Base-by-base conservation (phyloP, 163 green algal genomes). In the Scenedesmus sp. region DNA sequence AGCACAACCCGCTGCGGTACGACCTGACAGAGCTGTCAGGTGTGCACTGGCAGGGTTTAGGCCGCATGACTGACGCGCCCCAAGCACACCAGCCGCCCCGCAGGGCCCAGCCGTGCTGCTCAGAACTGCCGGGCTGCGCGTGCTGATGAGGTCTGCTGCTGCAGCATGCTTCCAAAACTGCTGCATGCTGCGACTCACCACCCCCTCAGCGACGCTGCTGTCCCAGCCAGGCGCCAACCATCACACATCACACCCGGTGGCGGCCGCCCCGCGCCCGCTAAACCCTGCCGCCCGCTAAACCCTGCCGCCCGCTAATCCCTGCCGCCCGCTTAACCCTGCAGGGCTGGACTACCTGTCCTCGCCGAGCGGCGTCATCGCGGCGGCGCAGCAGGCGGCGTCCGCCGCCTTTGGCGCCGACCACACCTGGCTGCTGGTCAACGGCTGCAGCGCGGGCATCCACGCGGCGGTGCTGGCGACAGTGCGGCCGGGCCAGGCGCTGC, bases 351-450 rank as follows among this genome's bases (percentile, higher is more conserved):
- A 95, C 90, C 93, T 99, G n/a, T 93, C 95, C 46, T 93, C 89
- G 0, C 96, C 97, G 16, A 94, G 44, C 1, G 97, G 95, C 0
- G 86, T 94, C 46, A 98, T 99, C 68, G 15, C 24, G 26, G 92
- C 95, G 59, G 95, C 98, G 0, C 98, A 99, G 93, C 59, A 91
- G 15, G 59, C 95, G 20, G 97, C 98, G 42, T 95, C 97, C 6
- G 42, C 53, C 22, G 85, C 93, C 9, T 99, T 98, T 93, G 97
- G 97, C 43, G 95, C 97, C 0, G 94, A 97, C 9, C 37, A 83
- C 40, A 98, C 97, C 10, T 99, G 93, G 90, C 98, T 99, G 70
- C 92, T 99, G 51, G 97, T 99, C 43, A 99, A 99, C 90, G 98
- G 98, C 82, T 97, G 93, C 91, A 98, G 94, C 0, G 94, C 86